Evolutionary conservation across 1,284 basidiomycete genomes (phyloP).

Genomic region (Tremellales sp.): DNA sequence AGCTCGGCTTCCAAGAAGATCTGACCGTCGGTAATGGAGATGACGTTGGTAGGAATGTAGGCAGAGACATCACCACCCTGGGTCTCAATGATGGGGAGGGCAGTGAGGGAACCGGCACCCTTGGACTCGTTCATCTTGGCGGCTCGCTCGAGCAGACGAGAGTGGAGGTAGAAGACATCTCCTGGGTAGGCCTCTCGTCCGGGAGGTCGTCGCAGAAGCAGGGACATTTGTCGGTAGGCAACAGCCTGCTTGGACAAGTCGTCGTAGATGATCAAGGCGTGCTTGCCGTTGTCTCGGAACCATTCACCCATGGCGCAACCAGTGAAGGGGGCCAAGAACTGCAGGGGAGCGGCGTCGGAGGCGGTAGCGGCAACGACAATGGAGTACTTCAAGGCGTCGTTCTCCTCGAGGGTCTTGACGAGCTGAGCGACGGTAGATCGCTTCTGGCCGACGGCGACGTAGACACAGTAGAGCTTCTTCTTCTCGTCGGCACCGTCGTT

Average conservation of each 20-base stretch:
- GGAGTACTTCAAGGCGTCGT: constrained; percentile 99
- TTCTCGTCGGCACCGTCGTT: constrained; percentile 93
- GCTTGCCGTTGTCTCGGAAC: constrained; percentile 99
- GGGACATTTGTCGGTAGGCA: constrained; percentile 99
- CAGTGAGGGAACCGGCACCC: constrained; percentile 96
- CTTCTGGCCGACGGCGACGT: constrained; percentile 98
- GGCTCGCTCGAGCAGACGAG: constrained; percentile 98
- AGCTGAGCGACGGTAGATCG: constrained; percentile 99
- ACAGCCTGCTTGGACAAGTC: constrained; percentile 99
- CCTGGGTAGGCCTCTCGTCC: constrained; percentile 99
- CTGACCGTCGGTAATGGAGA: constrained; percentile 95
- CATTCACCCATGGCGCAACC: constrained; percentile 99
- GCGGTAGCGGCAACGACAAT: constrained; percentile 98
- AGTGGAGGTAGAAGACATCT: constrained; percentile 99
- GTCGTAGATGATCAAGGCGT: constrained; percentile 96
- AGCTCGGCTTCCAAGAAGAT: constrained; percentile 99
- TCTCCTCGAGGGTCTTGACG: constrained; percentile 98
- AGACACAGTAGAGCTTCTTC: constrained; percentile 99
- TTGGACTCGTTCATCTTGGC: constrained; percentile 99
- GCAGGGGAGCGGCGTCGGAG: constrained; percentile 96
- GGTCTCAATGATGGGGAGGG: constrained; percentile 98
- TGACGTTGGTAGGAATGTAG: constrained; percentile 80
- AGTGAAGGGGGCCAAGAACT: constrained; percentile 99
- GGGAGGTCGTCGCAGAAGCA: constrained; percentile 97
- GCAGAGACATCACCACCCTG: constrained; percentile 99